Base-by-base conservation (phyloP, 306 rosid genomes). In the Chamaecrista fasciculata region DNA sequence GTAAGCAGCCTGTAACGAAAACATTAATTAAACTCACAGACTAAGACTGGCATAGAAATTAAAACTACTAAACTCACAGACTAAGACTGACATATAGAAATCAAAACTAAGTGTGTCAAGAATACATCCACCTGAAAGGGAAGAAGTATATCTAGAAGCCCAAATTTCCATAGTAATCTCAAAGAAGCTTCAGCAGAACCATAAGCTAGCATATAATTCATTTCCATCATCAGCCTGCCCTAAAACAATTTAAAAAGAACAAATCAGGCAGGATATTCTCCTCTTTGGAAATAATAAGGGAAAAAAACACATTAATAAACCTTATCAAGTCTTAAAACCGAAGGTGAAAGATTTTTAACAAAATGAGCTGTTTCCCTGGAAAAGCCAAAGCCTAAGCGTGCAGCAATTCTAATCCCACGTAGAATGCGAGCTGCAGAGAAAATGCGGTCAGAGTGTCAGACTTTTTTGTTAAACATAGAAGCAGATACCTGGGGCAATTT, bases 131-230 rank as follows among this genome's bases (percentile, higher is more conserved):
- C 96, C 96, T 93, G 97, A 75, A 87, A 70, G 25, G 93, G 93
- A 49, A 90, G 86, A 75, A 90, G 96, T 48, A 93, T 61, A 49
- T 93, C 98, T 56, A 93, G 82, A 26, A 93, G 90, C 68, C 97
- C 91, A 39, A 78, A 90, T 86, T 82, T 87, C 97, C 96, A 90
- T 73, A 93, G 75, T 69, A 86, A 68, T 67, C 96, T 88, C 72
- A 93, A 56, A 43, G 96, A 93, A 77, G 93, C 90, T 79, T 93
- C 93, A 49, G 93, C 88, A 46, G 93, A 93, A 60, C 98, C 97
- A 75, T 87, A 90, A 37, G 98, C 86, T 70, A 93, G 75, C 97
- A 87, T 87, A 76, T 93, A 90, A 77, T 93, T 90, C 72, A 87
- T 80, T 83, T 93, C 98, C 96, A 84, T 85, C 52, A 83, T 72